Evolutionary conservation across 257 asterid species (phyloP), one percentile per base, ranked within the genome.

Genomic region (Linaria vulgaris): DNA sequence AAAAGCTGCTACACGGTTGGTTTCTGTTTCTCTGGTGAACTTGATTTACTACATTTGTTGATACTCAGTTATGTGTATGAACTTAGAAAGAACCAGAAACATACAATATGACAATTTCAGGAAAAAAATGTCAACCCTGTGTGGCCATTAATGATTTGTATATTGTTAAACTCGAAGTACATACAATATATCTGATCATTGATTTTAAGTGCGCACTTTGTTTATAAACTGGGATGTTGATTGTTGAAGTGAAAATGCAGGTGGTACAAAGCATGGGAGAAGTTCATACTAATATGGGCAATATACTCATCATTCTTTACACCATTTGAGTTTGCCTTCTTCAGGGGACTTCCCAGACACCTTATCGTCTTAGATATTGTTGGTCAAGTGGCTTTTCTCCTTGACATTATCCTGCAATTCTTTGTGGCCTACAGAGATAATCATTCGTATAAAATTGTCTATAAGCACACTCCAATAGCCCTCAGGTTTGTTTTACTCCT

Each of bases 311-410:
- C 90, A 16, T 81, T 86, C 75, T 83, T 86, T 66, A 86, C 95
- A 41, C 95, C 91, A 12, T 46, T 86, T 83, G 95, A 86, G 85
- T 86, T 86, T 22, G 95, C 86, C 13, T 86, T 86, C 79, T 86
- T 86, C 75, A 64, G 86, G 44, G 95, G 95, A 74, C 79, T 86
- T 15, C 95, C 88, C 5, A 50, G 67, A 72, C 77, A 82, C 46
- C 88, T 86, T 51, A 77, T 86, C 73, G 13, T 79, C 39, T 56
- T 86, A 56, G 95, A 86, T 78, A 79, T 83, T 56, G 83, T 77
- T 37, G 95, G 91, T 59, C 95, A 86, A 72, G 46, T 79, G 49
- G 85, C 84, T n/a, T 86, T 86, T 53, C 88, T 86, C 30, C 3
- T 83, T 0, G 95, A 86, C 78, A 83, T 86, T 46, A 20, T 72